Conservation (phyloP, 305 asterid species). For the Coffea humblotiana region DNA sequence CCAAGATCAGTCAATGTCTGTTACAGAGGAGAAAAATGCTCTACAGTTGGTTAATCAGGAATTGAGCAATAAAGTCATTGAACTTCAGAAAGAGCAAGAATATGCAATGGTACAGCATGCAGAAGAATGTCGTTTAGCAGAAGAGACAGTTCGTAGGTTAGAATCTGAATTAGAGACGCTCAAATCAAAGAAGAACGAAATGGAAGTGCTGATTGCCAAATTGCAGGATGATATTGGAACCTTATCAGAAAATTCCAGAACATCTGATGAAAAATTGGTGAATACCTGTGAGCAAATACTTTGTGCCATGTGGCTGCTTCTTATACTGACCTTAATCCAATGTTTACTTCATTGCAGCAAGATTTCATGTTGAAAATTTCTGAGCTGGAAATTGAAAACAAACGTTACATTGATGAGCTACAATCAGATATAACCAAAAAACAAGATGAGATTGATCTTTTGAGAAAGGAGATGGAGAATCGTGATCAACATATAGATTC, state of each 20-base stretch:
- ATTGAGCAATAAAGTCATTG: conserved; percentile 57
- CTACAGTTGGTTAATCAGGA: conserved; percentile 60
- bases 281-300: conserved; percentile 32
- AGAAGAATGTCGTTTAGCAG: conserved; percentile 83
- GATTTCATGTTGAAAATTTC: conserved; percentile 58
- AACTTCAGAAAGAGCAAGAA: conserved; percentile 88
- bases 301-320: conserved; percentile 25
- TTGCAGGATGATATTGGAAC: conserved; percentile 57
- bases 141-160: conserved; percentile 65
- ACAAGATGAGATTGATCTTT: conserved; percentile 58
- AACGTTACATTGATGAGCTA: conserved; percentile 53
- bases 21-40: conserved; percentile 65
- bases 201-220: conserved; percentile 56
- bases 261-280: conserved; percentile 74
- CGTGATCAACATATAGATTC: conserved; percentile 47
- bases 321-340: conserved; percentile 25
- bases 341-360: conserved; percentile 62
- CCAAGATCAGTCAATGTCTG: conserved; percentile 40
- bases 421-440: conserved; percentile 58
- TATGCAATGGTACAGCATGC: conserved; percentile 87
- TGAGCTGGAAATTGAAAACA: conserved; percentile 63
- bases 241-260: conserved; percentile 56
- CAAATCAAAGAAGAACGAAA: conserved; percentile 59
- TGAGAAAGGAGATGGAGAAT: conserved; percentile 57
- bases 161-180: conserved; percentile 68